Evolutionary conservation across 2,329 filamentous ascomycete species (phyloP).

Genomic region (Exophiala spinifera): DNA sequence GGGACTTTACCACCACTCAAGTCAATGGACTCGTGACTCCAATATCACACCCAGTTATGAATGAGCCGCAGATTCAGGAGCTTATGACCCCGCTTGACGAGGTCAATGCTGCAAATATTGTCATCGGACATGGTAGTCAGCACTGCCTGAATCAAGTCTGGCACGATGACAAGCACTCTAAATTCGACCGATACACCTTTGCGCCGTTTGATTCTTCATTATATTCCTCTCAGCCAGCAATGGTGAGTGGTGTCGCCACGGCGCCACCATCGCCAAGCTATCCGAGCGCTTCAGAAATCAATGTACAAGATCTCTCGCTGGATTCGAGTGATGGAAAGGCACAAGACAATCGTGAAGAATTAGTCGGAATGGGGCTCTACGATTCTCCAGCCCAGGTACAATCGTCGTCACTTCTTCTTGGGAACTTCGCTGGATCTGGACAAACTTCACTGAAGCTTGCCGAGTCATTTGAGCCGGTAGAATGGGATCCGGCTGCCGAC

Average conservation of each 20-base stretch:
- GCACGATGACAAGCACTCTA: conserved; percentile 8
- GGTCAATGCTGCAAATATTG: conserved; percentile 10
- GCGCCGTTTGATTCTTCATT: background rate
- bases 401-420: conserved; percentile 25
- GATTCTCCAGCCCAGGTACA: conserved; percentile 30
- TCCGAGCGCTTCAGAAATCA: conserved; percentile 19
- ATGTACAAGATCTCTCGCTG: conserved; percentile 11
- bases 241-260: conserved; percentile 15
- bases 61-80: conserved; percentile 28
- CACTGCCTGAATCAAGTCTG: conserved; percentile 9
- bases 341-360: conserved; percentile 19
- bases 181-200: conserved; percentile 1
- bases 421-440: conserved; percentile 3
- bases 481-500: conserved; percentile 34
- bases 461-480: conserved; percentile 30
- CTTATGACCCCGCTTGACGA: conserved; percentile 26
- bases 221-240: conserved; percentile 1
- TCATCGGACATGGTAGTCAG: conserved; percentile 3
- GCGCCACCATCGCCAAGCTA: conserved; percentile 28
- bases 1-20: conserved; percentile 23
- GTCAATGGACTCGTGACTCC: conserved; percentile 29
- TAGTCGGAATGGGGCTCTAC: conserved; percentile 31
- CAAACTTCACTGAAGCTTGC: conserved; percentile 28
- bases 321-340: conserved; percentile 1
- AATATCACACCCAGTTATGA: conserved; percentile 20